Evolutionary conservation across 192 early-diverging fungal genomes (phyloP).

Genomic region (Dimargaris verticillata): DNA sequence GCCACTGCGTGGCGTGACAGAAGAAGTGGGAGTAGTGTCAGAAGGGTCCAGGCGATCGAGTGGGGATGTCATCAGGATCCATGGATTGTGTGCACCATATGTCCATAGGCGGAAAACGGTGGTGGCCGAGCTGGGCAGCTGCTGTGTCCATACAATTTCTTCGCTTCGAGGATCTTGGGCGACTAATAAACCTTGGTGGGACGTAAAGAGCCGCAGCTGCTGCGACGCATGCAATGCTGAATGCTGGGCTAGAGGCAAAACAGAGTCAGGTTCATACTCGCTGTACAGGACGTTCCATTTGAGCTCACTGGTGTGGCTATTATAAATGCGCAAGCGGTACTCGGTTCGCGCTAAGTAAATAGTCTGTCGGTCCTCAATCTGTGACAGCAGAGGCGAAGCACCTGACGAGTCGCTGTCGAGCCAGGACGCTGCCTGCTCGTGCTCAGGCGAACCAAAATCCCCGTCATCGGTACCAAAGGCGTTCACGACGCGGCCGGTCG

Average conservation of each 20-base stretch:
- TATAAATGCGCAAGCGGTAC: slow-evolving; percentile 1
- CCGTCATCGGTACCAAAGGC: slow-evolving; percentile 33
- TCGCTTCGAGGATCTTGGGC: neutral
- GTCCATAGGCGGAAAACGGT: slow-evolving; percentile 3
- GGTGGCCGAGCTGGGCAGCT: neutral
- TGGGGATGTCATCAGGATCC: no score
- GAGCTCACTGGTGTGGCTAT: slow-evolving; percentile 13
- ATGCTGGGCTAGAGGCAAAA: neutral
- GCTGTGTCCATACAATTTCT: neutral
- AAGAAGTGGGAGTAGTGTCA: neutral
- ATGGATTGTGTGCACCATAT: neutral
- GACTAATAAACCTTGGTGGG: neutral
- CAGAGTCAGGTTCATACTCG: slow-evolving; percentile 1
- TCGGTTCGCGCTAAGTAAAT: slow-evolving; percentile 8
- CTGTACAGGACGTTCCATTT: slow-evolving; percentile 4
- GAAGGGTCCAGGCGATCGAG: neutral
- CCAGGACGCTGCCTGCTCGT: slow-evolving; percentile 5
- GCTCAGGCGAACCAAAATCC: no score
- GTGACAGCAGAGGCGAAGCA: no score
- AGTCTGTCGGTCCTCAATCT: neutral
- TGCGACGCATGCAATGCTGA: neutral
- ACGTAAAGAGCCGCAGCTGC: neutral
- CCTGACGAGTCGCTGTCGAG: neutral
- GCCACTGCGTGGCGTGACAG: neutral
- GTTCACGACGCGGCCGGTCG: slow-evolving; percentile 39